Base-by-base conservation (phyloP, 2,329 filamentous ascomycete species). In the Pseudogymnoascus sp. region DNA sequence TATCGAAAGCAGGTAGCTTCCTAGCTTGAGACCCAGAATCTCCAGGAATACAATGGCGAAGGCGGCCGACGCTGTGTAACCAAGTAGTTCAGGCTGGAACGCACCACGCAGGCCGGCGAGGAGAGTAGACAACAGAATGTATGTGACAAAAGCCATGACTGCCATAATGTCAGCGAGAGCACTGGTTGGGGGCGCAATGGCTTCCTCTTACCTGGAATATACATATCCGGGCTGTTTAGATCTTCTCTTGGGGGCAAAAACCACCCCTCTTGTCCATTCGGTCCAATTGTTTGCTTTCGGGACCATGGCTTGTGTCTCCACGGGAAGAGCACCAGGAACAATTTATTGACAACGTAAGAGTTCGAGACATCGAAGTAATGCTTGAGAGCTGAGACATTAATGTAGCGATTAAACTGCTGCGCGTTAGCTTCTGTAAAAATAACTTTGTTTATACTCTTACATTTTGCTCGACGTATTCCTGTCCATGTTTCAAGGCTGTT, bases 321-420 rank as follows among this genome's bases (percentile, higher is more conserved):
- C 62, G 95, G 95, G 77, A 97, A 96, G 66, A 99, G 86, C 65
- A 99, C 93, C 65, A 99, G 85, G 73, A 89, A 86, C 65, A 99
- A 83, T 78, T 99, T 99, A 78, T 88, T 91, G 73, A 96, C 82
- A 73, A 99, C 95, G 77, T 99, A 99, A 65, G 86, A 90, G 81
- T 99, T 99, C 69, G 93, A 96, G 68, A 99, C 95, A 78, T 97
- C 97, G 81, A 99, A 99, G 83, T 97, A 99, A 78, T 97, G 95
- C 77, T 99, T 99, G 51, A 99, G 83, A 16, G 91, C 91, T 12
- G 89, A 88, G 70, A 97, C 89, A 73, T 93, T 96, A 77, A 99
- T 87, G 78, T 93, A 97, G 76, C 86, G 85, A 71, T 87, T 88
- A 71, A 90, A 80, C 87, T 90, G 71, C 23, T 61, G 45, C 11